A percentile compares a stretch with the other conserved stretches of the same genome.
Evolutionary conservation across 2,329 filamentous ascomycete genomes (phyloP).

Genomic region (Fonsecaea multimorphosa): DNA sequence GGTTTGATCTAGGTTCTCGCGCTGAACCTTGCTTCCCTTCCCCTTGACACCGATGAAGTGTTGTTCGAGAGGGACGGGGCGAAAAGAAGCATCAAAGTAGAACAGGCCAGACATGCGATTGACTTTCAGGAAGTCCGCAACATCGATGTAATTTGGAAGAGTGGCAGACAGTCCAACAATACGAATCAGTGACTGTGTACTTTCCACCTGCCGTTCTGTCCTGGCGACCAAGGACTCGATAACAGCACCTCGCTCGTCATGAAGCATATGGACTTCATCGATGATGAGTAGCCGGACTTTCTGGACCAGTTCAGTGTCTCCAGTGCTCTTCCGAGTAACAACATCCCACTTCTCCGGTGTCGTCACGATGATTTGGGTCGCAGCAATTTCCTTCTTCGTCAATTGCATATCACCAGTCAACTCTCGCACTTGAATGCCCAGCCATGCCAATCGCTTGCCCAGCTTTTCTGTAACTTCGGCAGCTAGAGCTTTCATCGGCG

Average conservation of each 20-base stretch:
- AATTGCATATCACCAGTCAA: constrained; percentile 99
- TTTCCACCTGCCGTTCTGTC: constrained; percentile 95
- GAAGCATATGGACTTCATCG: constrained; percentile 99
- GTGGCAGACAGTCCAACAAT: constrained; percentile 96
- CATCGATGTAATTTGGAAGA: constrained; percentile 93
- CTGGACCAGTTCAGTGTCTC: constrained; percentile 95
- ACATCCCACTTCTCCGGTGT: constrained; percentile 99
- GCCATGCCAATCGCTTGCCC: constrained; percentile 88
- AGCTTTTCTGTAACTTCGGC: constrained; percentile 96
- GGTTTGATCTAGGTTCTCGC: constrained; percentile 85
- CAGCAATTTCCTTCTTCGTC: constrained; percentile 92
- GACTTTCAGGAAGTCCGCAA: constrained; percentile 95
- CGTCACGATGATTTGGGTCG: constrained; percentile 97
- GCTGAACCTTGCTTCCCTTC: constrained; percentile 78
- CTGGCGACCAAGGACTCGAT: constrained; percentile 93
- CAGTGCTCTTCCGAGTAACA: constrained; percentile 93
- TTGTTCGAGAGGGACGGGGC: constrained; percentile 93
- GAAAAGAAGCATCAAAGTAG: constrained; percentile 95
- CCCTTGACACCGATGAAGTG: constrained; percentile 97
- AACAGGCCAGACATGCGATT: constrained; percentile 92
- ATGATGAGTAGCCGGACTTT: constrained; percentile 96
- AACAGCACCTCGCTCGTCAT: constrained; percentile 94
- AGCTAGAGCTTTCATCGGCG: constrained; percentile 97
- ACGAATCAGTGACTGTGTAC: constrained; percentile 94
- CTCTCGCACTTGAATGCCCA: constrained; percentile 89